Percentiles rank a stretch among this genome's conserved stretches.
These are phyloP conservation scores for Fimicolochytrium jonesii DNA, from an alignment of 192 early-diverging fungal species.

Conservation along the genomic window DNA sequence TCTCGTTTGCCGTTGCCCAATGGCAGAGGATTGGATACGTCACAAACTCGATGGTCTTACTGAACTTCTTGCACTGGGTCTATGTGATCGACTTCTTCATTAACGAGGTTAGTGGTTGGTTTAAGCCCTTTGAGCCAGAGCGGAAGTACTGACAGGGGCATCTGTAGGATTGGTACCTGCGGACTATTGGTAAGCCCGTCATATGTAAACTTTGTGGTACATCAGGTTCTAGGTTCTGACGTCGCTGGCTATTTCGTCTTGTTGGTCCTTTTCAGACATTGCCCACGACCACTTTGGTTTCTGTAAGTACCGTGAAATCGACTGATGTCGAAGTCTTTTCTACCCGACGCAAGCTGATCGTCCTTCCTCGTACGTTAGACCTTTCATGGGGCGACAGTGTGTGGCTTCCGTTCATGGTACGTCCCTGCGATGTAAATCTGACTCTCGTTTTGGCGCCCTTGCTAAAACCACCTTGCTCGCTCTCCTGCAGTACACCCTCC, in stretches of 20 bases:
- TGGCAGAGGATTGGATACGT: constrained; percentile 68
- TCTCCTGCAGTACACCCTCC: constrained; percentile 61
- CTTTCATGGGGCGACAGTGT: constrained; percentile 78
- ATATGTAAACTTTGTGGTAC: constrained; percentile 30
- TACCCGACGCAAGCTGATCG: too few relatives aligned
- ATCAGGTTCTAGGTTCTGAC: background rate
- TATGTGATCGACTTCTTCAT: constrained; percentile 81
- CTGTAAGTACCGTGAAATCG: too few relatives aligned
- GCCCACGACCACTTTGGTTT: constrained; percentile 84
- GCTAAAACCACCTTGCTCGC: background rate
- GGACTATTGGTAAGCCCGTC: too few relatives aligned
- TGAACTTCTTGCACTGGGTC: constrained; percentile 67
- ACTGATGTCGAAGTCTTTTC: background rate
- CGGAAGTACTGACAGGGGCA: too few relatives aligned
- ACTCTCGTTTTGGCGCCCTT: too few relatives aligned
- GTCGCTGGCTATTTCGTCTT: background rate
- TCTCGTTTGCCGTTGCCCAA: constrained; percentile 73
- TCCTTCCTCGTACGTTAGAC: too few relatives aligned
- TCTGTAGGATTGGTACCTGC: constrained; percentile 77
- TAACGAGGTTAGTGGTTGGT: constrained; percentile 45
- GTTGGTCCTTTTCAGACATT: constrained; percentile 66
- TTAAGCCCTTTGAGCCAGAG: too few relatives aligned
- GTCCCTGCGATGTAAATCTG: background rate
- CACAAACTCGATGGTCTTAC: constrained; percentile 76
- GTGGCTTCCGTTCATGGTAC: constrained; percentile 73